Base-by-base conservation (phyloP, 2,329 filamentous ascomycete genomes). In the Clarireedia monteithiana region DNA sequence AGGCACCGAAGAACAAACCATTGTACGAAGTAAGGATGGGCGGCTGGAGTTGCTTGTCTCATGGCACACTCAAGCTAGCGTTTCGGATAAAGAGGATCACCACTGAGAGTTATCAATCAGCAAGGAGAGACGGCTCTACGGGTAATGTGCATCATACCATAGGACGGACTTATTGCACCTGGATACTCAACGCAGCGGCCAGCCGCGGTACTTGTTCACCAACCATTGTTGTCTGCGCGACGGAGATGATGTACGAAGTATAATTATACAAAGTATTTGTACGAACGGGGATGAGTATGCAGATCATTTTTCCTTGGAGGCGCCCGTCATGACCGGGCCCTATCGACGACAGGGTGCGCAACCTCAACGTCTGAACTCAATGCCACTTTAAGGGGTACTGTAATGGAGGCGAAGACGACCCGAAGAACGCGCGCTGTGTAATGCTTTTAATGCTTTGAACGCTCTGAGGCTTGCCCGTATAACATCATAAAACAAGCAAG, bases 401-500 rank as follows among this genome's bases (percentile, higher is more conserved):
- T 38, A 40, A 40, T n/a, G 15, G 39, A 14, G 39, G 12, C 39
- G 44, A n/a, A 40, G 27, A 30, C 27, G 27, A 40, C 15, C 39
- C 39, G 39, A 40, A 6, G 5, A n/a, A n/a, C 17, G 17, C 39
- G 17, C 6, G 14, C 39, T 30, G 20, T 30, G 34, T 38, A n/a
- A 20, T 39, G 30, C 36, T 48, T 48, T n/a, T 38, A n/a, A 20
- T 39, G 30, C 36, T 48, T 48, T n/a, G 46, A 36, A 23, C 24
- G 23, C 42, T 48, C 26, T 0, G 6, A 4, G 23, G 51, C 44
- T 30, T 53, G 51, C 44, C 10, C 15, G 39, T 40, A 40, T 15
- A 48, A n/a, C 24, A 4, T 23, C 23, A 48, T 39, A 40, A 54
- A 54, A 54, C 51, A 54, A 54, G 44, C n/a, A 34, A 34, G 30